Evolutionary conservation across 805 yeast genomes (phyloP), one percentile per base, ranked within the genome.

Genomic region (Schwanniomyces pseudopolymorphus): DNA sequence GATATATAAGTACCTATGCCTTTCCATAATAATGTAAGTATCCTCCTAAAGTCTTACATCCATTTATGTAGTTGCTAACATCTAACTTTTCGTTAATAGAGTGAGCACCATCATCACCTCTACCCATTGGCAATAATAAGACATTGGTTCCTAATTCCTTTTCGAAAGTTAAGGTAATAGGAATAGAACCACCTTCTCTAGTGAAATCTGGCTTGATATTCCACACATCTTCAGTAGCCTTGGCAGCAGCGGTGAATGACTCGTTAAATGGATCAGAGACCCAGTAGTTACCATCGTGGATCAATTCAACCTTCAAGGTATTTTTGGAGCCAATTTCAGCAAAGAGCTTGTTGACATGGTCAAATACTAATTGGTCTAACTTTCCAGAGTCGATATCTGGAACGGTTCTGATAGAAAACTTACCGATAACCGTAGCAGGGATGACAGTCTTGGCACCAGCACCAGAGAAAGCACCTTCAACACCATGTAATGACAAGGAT

Each of bases 101-200:
- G 69, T 94, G 99, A 40, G 99, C 99, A 59, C 99, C 99, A 63
- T 94, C 99, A 66, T 94, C 97, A 56, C 99, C 99, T 72, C 95
- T 86, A 54, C 99, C 99, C 87, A 94, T 87, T 53, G 99, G 99
- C 58, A 94, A 80, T 61, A 94, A 77, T 53, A 94, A 76, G 27
- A 91, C 98, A 52, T 84, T 84, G 20, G 95, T 87, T 58, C 87
- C 84, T 61, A 94, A 79, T 64, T 83, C 84, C 60, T 90, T 78
- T 75, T 94, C 97, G 71, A 94, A 94, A 28, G 96, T 86, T 56
- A 94, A 71, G 19, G 99, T 92, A 66, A 94, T 91, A 54, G 99
- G 99, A 63, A 94, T 94, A 3, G 97, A 91, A 33, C 99, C 99
- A 61, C 99, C 99, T 74, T 94, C 99, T 75, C 99, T 85, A 35